phyloP scores from a whole-genome alignment of 2,329 filamentous ascomycete genomes.

The Paecilomyces niveus region DNA sequence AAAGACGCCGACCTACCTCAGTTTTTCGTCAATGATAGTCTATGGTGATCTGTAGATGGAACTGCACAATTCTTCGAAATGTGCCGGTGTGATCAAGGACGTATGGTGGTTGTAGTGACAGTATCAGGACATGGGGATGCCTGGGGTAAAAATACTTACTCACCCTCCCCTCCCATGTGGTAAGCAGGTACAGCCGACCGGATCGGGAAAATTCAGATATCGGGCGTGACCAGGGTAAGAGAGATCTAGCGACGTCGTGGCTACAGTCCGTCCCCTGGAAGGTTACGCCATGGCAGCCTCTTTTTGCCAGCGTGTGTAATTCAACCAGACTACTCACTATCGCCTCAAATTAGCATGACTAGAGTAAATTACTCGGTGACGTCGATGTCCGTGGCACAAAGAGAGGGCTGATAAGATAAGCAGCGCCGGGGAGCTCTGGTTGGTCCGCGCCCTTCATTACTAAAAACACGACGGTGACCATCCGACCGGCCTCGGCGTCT shows the following conservation, averaged over 20 bases:
- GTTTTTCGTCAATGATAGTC: background rate
- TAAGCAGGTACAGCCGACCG: background rate
- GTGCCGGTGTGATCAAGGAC: background rate
- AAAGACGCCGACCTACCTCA: background rate
- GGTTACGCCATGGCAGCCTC: background rate
- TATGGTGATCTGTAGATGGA: background rate
- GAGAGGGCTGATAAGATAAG: background rate
- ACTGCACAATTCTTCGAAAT: background rate
- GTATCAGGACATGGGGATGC: background rate
- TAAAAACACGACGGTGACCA: background rate
- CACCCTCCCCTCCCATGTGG: background rate
- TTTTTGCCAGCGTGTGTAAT: too few species aligned
- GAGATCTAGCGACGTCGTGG: background rate
- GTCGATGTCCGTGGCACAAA: background rate
- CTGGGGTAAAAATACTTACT: background rate
- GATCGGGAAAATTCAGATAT: background rate
- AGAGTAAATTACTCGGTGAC: background rate
- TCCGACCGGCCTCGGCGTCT: background rate
- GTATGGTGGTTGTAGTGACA: background rate
- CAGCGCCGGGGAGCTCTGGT: background rate
- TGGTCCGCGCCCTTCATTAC: background rate
- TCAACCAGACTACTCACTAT: background rate
- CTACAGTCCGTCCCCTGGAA: background rate
- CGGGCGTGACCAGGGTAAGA: background rate
- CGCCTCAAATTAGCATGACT: background rate